These are phyloP conservation scores for Blumeria graminis DNA, from an alignment of 2,329 filamentous ascomycete genomes.

Conservation along the genomic window DNA sequence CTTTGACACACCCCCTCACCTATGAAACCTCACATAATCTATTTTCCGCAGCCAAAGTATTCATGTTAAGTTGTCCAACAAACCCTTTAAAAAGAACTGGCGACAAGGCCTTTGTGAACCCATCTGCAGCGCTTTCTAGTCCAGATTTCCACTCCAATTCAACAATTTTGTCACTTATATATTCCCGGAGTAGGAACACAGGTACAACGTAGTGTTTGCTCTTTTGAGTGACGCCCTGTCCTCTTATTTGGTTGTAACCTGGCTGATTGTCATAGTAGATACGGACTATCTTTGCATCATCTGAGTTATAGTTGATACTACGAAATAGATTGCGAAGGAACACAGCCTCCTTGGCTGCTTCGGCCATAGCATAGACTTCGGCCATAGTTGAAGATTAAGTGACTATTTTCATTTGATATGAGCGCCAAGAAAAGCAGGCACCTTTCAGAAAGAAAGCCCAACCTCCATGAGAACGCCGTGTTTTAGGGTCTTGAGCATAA, in stretches of 20 bases:
- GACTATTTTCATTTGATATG: background rate
- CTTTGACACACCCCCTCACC: background rate
- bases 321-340: too few relatives aligned
- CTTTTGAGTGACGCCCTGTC: background rate
- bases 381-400: background rate
- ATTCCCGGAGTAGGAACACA: background rate
- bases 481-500: too few relatives aligned
- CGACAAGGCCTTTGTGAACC: background rate
- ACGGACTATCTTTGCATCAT: too few relatives aligned
- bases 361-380: background rate
- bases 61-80: background rate
- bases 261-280: background rate
- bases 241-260: background rate
- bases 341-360: too few relatives aligned
- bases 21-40: background rate
- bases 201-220: background rate
- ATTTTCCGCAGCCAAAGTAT: background rate
- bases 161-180: background rate
- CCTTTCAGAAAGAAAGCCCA: too few relatives aligned
- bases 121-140: background rate
- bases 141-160: background rate
- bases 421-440: too few relatives aligned
- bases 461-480: too few relatives aligned
- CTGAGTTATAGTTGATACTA: too few relatives aligned
- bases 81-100: background rate